Percentiles rank a stretch among this genome's conserved stretches.
Conservation (phyloP, 2,329 filamentous ascomycete species). For the Shiraia sp. region DNA sequence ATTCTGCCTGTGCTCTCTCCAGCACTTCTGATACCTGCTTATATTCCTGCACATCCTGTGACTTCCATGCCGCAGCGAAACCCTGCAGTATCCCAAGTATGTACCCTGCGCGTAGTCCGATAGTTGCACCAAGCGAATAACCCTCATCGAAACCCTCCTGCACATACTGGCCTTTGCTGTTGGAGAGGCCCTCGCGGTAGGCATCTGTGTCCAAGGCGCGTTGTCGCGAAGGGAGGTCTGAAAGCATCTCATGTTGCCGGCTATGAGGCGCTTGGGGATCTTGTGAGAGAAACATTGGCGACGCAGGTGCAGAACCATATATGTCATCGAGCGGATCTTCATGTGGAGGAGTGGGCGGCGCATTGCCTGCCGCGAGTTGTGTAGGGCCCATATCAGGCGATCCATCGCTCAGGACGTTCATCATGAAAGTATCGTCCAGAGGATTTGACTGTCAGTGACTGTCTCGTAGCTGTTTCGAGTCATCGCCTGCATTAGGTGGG, state of each 20-base stretch:
- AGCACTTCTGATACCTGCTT: conserved; percentile 37
- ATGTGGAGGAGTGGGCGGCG: conserved; percentile 39
- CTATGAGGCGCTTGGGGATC: background rate
- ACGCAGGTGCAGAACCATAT: conserved; percentile 50
- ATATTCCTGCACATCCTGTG: conserved; percentile 26
- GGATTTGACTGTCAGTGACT: background rate
- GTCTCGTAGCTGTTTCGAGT: conserved; percentile 4
- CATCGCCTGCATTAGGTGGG: conserved; percentile 9
- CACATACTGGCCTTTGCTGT: conserved; percentile 74
- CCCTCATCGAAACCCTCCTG: conserved; percentile 93
- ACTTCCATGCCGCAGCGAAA: conserved; percentile 57
- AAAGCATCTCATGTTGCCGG: conserved; percentile 52
- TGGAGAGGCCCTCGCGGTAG: conserved; percentile 84
- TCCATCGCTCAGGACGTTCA: conserved; percentile 24
- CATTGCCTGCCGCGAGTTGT: conserved; percentile 32
- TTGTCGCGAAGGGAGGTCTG: conserved; percentile 76
- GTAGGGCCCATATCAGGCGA: conserved; percentile 32
- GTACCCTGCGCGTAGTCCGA: conserved; percentile 75
- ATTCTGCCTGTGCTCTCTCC: conserved; percentile 58
- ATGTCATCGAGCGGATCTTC: conserved; percentile 50
- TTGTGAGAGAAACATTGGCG: conserved; percentile 30
- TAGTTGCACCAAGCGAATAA: conserved; percentile 78
- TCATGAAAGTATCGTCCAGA: conserved; percentile 5
- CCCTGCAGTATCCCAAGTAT: conserved; percentile 79
- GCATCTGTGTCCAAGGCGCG: conserved; percentile 80